These are phyloP conservation scores for Pythium folliculosum DNA, from an alignment of 352 stramenopile species.

Conservation along the genomic window DNA sequence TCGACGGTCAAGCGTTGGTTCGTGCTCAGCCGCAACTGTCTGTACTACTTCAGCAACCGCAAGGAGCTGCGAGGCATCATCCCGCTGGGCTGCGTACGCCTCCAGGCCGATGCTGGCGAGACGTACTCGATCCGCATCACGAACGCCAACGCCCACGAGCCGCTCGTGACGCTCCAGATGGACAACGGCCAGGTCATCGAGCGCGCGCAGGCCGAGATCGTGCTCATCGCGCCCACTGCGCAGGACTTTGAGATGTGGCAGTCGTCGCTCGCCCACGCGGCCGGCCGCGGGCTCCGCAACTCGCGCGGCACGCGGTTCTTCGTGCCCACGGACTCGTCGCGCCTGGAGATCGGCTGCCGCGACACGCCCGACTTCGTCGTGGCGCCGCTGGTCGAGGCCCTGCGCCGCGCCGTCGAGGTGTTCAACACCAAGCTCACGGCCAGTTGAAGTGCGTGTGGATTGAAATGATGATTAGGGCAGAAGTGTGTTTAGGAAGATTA, in stretches of 20 bases:
- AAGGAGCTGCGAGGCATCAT: conserved; percentile 88
- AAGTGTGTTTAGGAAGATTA: background rate
- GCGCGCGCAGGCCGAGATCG: conserved; percentile 77
- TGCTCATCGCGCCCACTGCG: conserved; percentile 58
- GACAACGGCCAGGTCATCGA: conserved; percentile 83
- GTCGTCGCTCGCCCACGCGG: conserved; percentile 79
- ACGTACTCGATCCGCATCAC: conserved; percentile 72
- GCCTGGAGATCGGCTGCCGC: conserved; percentile 73
- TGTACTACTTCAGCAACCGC: conserved; percentile 86
- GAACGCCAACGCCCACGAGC: conserved; percentile 52
- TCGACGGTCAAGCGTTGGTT: conserved; percentile 85
- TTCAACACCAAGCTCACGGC: conserved; percentile 73
- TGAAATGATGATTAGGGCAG: background rate
- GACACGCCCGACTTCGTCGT: conserved; percentile 83
- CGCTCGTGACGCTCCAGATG: conserved; percentile 77
- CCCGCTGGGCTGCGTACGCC: conserved; percentile 69
- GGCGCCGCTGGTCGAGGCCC: conserved; percentile 63
- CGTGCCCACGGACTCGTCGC: conserved; percentile 77
- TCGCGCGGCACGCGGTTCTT: conserved; percentile 85
- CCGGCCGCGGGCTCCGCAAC: conserved; percentile 77
- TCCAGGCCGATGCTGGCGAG: conserved; percentile 62
- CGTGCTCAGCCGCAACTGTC: conserved; percentile 84
- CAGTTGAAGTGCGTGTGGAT: conserved; percentile 15
- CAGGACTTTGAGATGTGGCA: conserved; percentile 91
- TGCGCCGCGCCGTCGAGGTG: conserved; percentile 83